phyloP scores from a whole-genome alignment of 768 basidiomycete genomes.

The Gyrodon lividus region DNA sequence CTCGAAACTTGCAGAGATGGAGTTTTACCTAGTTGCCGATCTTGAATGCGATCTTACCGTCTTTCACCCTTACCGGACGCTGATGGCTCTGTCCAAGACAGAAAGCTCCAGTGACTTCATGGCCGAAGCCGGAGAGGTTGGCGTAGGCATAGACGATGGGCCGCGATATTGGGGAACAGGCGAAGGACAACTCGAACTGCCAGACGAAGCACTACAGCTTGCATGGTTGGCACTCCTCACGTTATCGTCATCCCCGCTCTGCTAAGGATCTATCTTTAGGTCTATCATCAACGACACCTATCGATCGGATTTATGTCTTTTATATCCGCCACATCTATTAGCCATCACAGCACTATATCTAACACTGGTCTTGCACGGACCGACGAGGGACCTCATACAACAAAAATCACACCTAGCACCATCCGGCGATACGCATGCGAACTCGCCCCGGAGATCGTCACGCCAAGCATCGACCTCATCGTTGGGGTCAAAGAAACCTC shows the following conservation, averaged over 20 bases:
- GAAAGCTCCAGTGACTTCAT: constrained; percentile 40
- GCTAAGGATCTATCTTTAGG: constrained; percentile 43
- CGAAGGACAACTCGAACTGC: constrained; percentile 73
- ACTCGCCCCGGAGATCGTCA: constrained; percentile 55
- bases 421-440: constrained; percentile 22
- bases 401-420: constrained; percentile 33
- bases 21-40: constrained; percentile 96
- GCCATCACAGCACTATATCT: constrained; percentile 92
- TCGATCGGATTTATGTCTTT: constrained; percentile 87
- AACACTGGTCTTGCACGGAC: constrained; percentile 71
- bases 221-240: constrained; percentile 66
- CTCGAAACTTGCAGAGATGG: constrained; percentile 95
- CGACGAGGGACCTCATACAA: constrained; percentile 47
- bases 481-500: constrained; percentile 32
- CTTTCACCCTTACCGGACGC: constrained; percentile 93
- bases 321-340: constrained; percentile 93
- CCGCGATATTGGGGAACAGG: constrained; percentile 78
- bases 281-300: constrained; percentile 97
- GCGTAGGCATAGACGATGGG: constrained; percentile 53
- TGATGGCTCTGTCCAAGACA: constrained; percentile 72
- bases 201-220: constrained; percentile 77
- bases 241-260: background rate
- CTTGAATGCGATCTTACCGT: constrained; percentile 92
- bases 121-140: constrained; percentile 57
- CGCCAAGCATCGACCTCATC: constrained; percentile 42